A percentile compares a stretch with the other conserved stretches of the same genome.
Conservation (phyloP, 768 basidiomycete genomes). For the Leccinum disarticulatum region DNA sequence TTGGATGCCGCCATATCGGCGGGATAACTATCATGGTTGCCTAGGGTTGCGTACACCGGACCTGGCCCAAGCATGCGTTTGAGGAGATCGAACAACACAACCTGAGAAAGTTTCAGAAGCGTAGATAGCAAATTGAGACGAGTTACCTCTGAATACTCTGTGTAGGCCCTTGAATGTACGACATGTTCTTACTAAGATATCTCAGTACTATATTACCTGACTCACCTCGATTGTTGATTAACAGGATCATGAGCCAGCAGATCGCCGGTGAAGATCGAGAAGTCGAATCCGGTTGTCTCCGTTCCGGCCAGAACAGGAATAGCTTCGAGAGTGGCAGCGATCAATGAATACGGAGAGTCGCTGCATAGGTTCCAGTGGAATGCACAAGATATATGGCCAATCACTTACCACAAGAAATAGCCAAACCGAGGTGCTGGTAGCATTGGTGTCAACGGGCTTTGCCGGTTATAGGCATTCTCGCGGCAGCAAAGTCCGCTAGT, state of each 20-base stretch:
- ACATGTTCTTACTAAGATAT: neutral
- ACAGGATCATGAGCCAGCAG: conserved; percentile 70
- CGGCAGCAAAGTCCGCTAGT: conserved; percentile 68
- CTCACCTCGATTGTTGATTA: conserved; percentile 60
- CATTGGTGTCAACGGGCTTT: conserved; percentile 50
- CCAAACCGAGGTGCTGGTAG: conserved; percentile 70
- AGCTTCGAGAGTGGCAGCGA: conserved; percentile 57
- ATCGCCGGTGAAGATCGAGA: conserved; percentile 71
- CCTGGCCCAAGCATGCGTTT: conserved; percentile 60
- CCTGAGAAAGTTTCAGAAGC: conserved; percentile 36
- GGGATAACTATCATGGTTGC: conserved; percentile 74
- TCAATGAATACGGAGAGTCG: conserved; percentile 65
- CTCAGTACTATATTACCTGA: neutral
- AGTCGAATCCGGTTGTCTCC: conserved; percentile 58
- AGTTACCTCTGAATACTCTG: conserved; percentile 61
- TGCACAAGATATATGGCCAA: neutral
- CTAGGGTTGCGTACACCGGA: conserved; percentile 73
- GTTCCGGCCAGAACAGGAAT: conserved; percentile 69
- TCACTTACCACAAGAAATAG: conserved; percentile 52
- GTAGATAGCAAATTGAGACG: neutral
- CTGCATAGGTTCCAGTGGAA: conserved; percentile 29
- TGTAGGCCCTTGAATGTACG: conserved; percentile 46
- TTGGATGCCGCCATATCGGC: conserved; percentile 59
- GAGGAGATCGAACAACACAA: conserved; percentile 65
- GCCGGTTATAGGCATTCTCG: conserved; percentile 45